These are phyloP conservation scores for Pythium graminicola DNA, from an alignment of 352 stramenopile genomes.

Conservation along the genomic window DNA sequence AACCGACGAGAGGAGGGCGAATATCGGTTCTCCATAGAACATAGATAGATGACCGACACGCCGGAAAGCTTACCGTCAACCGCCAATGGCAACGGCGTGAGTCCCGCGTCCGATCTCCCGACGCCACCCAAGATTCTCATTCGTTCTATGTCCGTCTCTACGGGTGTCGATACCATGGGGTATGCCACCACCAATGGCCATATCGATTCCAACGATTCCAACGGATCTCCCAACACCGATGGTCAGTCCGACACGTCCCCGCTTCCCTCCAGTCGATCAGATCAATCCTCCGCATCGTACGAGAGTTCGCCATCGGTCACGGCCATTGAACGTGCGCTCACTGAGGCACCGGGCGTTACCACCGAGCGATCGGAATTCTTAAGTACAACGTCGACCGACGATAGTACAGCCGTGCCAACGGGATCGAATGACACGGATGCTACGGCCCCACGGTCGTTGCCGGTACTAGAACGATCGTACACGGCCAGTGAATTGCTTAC, in stretches of 20 bases:
- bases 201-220: background rate
- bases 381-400: slow-evolving; percentile 21
- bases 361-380: slow-evolving; percentile 28
- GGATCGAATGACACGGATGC: background rate
- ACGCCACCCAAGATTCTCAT: slow-evolving; percentile 22
- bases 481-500: slow-evolving; percentile 68
- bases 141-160: slow-evolving; percentile 22
- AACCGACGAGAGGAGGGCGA: too few species aligned
- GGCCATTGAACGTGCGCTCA: slow-evolving; percentile 32
- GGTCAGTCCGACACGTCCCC: slow-evolving; percentile 3
- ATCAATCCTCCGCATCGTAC: slow-evolving; percentile 36
- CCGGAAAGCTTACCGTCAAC: background rate
- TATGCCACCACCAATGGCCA: slow-evolving; percentile 4
- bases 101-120: slow-evolving; percentile 7
- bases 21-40: too few species aligned
- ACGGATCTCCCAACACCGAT: background rate
- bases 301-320: slow-evolving; percentile 39
- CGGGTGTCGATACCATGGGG: slow-evolving; percentile 10
- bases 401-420: background rate
- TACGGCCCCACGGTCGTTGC: slow-evolving; percentile 25
- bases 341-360: slow-evolving; percentile 26
- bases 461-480: slow-evolving; percentile 58
- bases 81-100: background rate
- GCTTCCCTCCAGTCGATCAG: slow-evolving; percentile 15
- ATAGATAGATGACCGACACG: slow-evolving; percentile 13